Evolutionary conservation across 2,329 filamentous ascomycete species (phyloP).

Genomic region (Sporothrix luriei): DNA sequence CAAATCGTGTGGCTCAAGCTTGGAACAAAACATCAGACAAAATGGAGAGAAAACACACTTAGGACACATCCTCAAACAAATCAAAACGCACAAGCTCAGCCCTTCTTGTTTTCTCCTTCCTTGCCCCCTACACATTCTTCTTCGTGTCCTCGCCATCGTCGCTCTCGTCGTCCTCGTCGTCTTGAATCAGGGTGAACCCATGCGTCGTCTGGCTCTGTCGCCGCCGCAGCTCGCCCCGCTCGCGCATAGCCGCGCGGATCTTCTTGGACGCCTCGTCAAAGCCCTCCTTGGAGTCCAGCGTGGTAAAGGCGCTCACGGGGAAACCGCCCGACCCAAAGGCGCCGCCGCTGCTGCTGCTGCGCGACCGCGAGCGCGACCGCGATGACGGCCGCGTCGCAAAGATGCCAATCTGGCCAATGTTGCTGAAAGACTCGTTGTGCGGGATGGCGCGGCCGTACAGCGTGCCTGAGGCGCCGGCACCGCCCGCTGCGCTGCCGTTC

Average conservation of each 20-base stretch:
- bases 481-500: slow-evolving; percentile 41
- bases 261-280: slow-evolving; percentile 82
- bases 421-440: slow-evolving; percentile 90
- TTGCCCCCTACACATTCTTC: slow-evolving; percentile 28
- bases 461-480: slow-evolving; percentile 54
- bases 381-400: slow-evolving; percentile 89
- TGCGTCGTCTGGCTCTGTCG: slow-evolving; percentile 50
- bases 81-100: neutral
- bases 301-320: slow-evolving; percentile 69
- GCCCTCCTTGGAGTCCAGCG: slow-evolving; percentile 66
- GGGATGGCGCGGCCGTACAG: slow-evolving; percentile 62
- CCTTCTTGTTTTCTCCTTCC: neutral
- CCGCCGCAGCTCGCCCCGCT: slow-evolving; percentile 66
- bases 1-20: neutral
- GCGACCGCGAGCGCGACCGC: slow-evolving; percentile 72
- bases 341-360: slow-evolving; percentile 69
- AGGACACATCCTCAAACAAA: neutral
- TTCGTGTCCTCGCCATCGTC: slow-evolving; percentile 34
- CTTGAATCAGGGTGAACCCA: slow-evolving; percentile 33
- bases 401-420: slow-evolving; percentile 83
- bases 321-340: slow-evolving; percentile 64
- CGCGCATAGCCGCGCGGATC: slow-evolving; percentile 81
- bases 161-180: slow-evolving; percentile 33
- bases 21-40: neutral
- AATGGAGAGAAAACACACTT: neutral